phyloP scores from a whole-genome alignment of 345 rosid genomes.

The Syzygium aqueum region DNA sequence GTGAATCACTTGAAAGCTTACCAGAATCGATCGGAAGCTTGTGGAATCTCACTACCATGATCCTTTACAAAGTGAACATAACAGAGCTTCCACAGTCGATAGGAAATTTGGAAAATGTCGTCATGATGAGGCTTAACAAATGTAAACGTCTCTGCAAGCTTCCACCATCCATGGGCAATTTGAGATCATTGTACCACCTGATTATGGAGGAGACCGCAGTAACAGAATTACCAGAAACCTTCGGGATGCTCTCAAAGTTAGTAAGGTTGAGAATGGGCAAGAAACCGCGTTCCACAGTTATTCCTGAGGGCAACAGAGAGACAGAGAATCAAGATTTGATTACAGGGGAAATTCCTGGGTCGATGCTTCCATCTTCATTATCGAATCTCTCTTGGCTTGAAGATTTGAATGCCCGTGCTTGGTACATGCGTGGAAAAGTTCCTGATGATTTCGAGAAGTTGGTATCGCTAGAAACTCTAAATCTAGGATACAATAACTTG shows the following conservation, averaged over 20 bases:
- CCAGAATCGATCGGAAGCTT: constrained; percentile 34
- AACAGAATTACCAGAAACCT: constrained; percentile 25
- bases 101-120: constrained; percentile 31
- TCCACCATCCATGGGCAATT: constrained; percentile 33
- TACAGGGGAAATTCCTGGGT: not conserved
- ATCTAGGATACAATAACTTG: constrained; percentile 32
- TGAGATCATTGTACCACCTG: constrained; percentile 27
- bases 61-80: constrained; percentile 13
- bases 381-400: constrained; percentile 17
- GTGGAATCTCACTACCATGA: constrained; percentile 17
- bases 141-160: constrained; percentile 27
- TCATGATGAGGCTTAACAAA: constrained; percentile 6
- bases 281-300: not conserved
- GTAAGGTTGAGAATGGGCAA: constrained; percentile 22
- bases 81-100: constrained; percentile 34
- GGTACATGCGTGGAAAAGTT: constrained; percentile 31
- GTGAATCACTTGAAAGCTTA: constrained; percentile 13
- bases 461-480: constrained; percentile 19
- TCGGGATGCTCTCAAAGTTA: constrained; percentile 35
- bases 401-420: constrained; percentile 34
- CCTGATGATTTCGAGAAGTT: constrained; percentile 51
- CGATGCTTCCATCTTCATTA: constrained; percentile 24
- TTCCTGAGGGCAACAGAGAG: too few relatives aligned
- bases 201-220: constrained; percentile 32
- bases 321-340: too few relatives aligned